These are phyloP conservation scores for Penicillium chermesinum DNA, from an alignment of 495 filamentous ascomycete species.

Conservation along the genomic window DNA sequence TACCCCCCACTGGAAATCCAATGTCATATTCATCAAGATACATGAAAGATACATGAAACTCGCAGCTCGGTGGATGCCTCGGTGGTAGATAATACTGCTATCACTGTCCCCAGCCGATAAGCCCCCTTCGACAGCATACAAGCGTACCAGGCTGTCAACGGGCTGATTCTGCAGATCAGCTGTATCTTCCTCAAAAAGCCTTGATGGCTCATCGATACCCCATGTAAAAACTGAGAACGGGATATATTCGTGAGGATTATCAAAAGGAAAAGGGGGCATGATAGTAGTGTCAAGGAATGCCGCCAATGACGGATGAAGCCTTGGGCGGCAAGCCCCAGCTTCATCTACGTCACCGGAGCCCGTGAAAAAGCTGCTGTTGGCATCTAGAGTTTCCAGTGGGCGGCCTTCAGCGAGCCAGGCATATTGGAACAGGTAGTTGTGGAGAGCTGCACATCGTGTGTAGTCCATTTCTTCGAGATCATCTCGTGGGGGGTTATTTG, in stretches of 20 bases:
- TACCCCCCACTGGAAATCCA: slow-evolving; percentile 10
- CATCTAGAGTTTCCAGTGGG: slow-evolving; percentile 13
- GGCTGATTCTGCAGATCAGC: slow-evolving; percentile 9
- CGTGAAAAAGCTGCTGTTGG: slow-evolving; percentile 14
- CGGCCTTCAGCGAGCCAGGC: slow-evolving; percentile 15
- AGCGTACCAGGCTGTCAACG: slow-evolving; percentile 11
- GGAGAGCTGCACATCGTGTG: slow-evolving; percentile 14
- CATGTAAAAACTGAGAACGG: slow-evolving; percentile 11
- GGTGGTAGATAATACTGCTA: slow-evolving; percentile 14
- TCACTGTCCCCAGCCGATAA: slow-evolving; percentile 3
- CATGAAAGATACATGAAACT: too few relatives aligned
- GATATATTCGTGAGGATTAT: slow-evolving; percentile 4
- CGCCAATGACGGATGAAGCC: slow-evolving; percentile 12
- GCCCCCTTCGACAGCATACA: not conserved
- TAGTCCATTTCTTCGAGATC: slow-evolving; percentile 14
- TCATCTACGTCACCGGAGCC: slow-evolving; percentile 4
- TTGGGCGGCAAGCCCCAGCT: slow-evolving; percentile 11
- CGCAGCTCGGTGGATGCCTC: slow-evolving; percentile 8
- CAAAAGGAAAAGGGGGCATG: slow-evolving; percentile 6
- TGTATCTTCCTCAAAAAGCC: slow-evolving; percentile 5
- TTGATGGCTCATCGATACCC: not conserved
- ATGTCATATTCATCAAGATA: slow-evolving; percentile 7
- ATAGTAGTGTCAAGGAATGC: slow-evolving; percentile 12
- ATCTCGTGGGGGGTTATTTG: slow-evolving; percentile 17
- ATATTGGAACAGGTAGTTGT: slow-evolving; percentile 15